Conservation (phyloP, 2,329 filamentous ascomycete genomes). For the Sclerotiophoma versabilis region DNA sequence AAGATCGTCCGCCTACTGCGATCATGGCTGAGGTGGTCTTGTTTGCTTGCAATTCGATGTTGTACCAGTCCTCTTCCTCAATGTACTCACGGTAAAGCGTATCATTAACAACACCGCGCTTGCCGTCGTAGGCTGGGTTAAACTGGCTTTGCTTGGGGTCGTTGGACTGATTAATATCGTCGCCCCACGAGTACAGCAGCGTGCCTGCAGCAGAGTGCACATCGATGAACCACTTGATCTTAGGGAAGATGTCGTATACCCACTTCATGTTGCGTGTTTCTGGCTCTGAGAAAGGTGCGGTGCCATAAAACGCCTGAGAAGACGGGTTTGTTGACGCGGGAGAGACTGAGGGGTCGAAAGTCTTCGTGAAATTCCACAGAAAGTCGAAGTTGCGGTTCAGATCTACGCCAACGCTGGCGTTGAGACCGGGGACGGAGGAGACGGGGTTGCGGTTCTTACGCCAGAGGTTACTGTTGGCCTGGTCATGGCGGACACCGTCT, state of each 20-base stretch:
- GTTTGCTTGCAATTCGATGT: conserved; percentile 42
- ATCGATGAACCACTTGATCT: conserved; percentile 65
- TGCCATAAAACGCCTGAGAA: conserved; percentile 61
- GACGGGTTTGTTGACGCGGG: conserved; percentile 53
- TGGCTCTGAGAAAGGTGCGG: conserved; percentile 62
- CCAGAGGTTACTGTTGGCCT: conserved; percentile 42
- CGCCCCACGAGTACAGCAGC: conserved; percentile 66
- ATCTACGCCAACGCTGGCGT: conserved; percentile 37
- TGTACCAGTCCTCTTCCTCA: conserved; percentile 41
- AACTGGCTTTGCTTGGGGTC: conserved; percentile 59
- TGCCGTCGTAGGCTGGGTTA: conserved; percentile 60
- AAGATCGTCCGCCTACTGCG: conserved; percentile 44
- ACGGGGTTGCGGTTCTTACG: conserved; percentile 52
- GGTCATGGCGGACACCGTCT: conserved; percentile 41
- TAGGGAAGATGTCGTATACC: conserved; percentile 58
- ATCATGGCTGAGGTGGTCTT: conserved; percentile 46
- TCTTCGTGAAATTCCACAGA: conserved; percentile 61
- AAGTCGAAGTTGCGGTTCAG: conserved; percentile 57
- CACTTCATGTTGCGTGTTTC: conserved; percentile 63
- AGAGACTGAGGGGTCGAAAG: conserved; percentile 51
- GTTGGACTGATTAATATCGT: conserved; percentile 60
- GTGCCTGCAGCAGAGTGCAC: conserved; percentile 63
- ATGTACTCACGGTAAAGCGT: conserved; percentile 60
- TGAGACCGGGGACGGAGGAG: conserved; percentile 20
- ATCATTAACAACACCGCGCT: conserved; percentile 57